These are phyloP conservation scores for Amanita rimosa DNA, from an alignment of 768 basidiomycete species.

Conservation along the genomic window DNA sequence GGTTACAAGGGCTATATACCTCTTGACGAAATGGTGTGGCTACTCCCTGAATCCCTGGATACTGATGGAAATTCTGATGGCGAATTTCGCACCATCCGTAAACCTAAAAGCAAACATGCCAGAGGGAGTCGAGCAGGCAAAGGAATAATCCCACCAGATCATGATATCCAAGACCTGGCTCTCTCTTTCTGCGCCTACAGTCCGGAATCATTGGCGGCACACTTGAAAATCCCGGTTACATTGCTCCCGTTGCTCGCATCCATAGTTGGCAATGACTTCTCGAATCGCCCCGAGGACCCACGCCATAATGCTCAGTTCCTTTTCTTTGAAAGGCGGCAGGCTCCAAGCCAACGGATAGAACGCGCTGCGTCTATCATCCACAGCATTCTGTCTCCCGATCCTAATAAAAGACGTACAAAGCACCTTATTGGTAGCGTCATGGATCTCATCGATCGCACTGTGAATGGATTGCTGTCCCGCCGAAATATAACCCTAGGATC, in stretches of 20 bases:
- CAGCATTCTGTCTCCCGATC: conserved; percentile 36
- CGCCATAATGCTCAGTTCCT: conserved; percentile 42
- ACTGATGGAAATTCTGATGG: conserved; percentile 28
- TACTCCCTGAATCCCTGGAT: conserved; percentile 17
- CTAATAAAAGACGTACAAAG: conserved; percentile 37
- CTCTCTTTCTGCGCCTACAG: conserved; percentile 50
- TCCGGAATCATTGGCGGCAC: conserved; percentile 48
- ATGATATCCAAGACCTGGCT: conserved; percentile 24
- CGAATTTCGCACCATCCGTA: conserved; percentile 50
- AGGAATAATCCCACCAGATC: conserved; percentile 45
- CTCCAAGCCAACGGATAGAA: conserved; percentile 52
- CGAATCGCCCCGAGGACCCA: conserved; percentile 36
- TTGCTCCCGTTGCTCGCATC: conserved; percentile 72
- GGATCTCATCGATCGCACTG: conserved; percentile 65
- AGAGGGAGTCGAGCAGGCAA: conserved; percentile 16
- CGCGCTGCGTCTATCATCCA: conserved; percentile 49
- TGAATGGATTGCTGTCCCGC: conserved; percentile 43
- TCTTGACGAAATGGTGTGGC: conserved; percentile 69
- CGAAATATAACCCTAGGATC: conserved; percentile 36
- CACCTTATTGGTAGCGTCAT: conserved; percentile 58
- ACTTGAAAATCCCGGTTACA: conserved; percentile 55
- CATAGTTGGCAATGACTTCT: conserved; percentile 74
- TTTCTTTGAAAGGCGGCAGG: conserved; percentile 57
- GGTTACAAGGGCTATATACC: conserved; percentile 74
- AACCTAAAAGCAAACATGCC: conserved; percentile 35